These are phyloP conservation scores for Neotropicomus parvogracilis DNA, from an alignment of 1,284 basidiomycete species.

Conservation along the genomic window DNA sequence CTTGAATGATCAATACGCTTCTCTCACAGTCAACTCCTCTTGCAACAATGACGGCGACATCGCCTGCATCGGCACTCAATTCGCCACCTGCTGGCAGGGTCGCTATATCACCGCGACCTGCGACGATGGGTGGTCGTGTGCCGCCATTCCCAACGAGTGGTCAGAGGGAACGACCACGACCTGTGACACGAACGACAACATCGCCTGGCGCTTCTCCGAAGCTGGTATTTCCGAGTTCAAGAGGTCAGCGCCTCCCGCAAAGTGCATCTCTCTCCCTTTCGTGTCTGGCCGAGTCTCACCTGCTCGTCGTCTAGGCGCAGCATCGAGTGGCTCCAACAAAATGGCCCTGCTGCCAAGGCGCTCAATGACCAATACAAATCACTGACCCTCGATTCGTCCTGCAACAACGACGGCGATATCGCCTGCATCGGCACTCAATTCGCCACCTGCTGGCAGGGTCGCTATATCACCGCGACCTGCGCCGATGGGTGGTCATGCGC, in stretches of 20 bases:
- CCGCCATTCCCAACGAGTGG: conserved; percentile 23
- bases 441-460: conserved; percentile 20
- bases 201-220: conserved; percentile 8
- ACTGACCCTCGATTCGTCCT: conserved; percentile 20
- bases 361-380: conserved; percentile 27
- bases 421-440: conserved; percentile 29
- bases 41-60: conserved; percentile 16
- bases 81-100: conserved; percentile 1
- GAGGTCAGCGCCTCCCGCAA: conserved; percentile 2
- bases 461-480: conserved; percentile 13
- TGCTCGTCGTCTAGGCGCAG: conserved; percentile 7
- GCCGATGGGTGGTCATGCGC: conserved; percentile 14
- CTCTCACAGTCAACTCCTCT: conserved; percentile 7
- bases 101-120: conserved; percentile 12
- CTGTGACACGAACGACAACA: conserved; percentile 13
- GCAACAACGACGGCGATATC: conserved; percentile 22
- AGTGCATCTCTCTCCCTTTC: background rate
- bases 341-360: conserved; percentile 26
- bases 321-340: conserved; percentile 18
- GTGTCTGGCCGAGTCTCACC: background rate
- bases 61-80: conserved; percentile 15
- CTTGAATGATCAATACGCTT: conserved; percentile 20
- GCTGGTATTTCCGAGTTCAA: conserved; percentile 15
- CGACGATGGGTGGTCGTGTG: conserved; percentile 15
- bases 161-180: conserved; percentile 20